phyloP scores from a whole-genome alignment of 139 green algal genomes.

The Desmodesmus armatus region DNA sequence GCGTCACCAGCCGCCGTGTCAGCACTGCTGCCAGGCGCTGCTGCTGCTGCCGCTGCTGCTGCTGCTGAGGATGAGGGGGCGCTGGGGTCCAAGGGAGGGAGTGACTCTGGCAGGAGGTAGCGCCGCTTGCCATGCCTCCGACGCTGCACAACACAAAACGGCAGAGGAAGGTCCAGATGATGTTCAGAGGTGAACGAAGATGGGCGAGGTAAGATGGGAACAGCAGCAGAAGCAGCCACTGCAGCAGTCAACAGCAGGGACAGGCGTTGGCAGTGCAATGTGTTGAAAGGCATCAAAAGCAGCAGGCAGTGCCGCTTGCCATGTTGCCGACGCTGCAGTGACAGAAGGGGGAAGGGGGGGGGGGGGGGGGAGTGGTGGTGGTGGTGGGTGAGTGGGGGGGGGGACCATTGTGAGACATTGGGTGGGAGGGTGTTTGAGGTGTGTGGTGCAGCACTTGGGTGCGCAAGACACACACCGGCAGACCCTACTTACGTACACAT shows the following conservation, averaged over 20 bases:
- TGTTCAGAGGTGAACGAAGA: neutral
- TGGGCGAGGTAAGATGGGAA: neutral
- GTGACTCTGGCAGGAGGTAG: conserved; percentile 23
- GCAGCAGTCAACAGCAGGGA: neutral
- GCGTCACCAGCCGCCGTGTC: too few species aligned
- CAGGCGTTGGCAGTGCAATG: neutral
- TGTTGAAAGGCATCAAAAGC: neutral
- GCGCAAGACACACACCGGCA: too few species aligned
- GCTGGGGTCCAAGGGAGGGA: neutral
- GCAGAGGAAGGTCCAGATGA: neutral
- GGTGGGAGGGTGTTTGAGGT: too few species aligned
- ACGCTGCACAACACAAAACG: conserved; percentile 16
- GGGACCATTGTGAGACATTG: too few species aligned
- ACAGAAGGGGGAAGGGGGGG: too few species aligned
- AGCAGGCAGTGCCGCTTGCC: too few species aligned
- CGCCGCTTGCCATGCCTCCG: conserved; percentile 8
- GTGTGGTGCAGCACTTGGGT: too few species aligned
- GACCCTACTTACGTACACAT: too few species aligned
- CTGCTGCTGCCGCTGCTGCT: conserved; percentile 24
- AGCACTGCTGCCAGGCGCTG: too few species aligned
- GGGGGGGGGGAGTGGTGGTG: too few species aligned
- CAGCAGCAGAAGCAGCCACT: neutral
- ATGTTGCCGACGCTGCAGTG: too few species aligned
- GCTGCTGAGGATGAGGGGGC: neutral
- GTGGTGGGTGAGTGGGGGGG: too few species aligned